Base-by-base conservation (phyloP, 495 filamentous ascomycete genomes). In the Delitschia confertaspora region DNA sequence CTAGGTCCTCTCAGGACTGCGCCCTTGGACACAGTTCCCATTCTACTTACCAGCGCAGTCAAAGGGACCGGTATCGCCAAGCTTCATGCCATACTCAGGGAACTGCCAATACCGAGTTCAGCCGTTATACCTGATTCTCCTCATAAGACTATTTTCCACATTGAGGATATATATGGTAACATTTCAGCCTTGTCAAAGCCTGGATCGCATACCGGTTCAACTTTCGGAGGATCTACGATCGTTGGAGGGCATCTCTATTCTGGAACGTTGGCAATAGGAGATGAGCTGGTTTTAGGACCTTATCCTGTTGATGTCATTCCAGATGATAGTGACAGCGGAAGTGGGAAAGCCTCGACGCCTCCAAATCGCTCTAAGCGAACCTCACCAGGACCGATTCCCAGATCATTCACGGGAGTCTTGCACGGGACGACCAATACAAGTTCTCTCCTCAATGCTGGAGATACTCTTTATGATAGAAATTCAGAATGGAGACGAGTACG, bases 21-120 rank as follows among this genome's bases (percentile, higher is more conserved):
- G 25, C 42, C 53, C 8, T 33, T 69, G 35, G 53, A 58, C 14
- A 63, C 61, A 9, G 83, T 96, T 6, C 91, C 93, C 1, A 89
- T 98, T 46, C 62, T 95, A 2, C 71, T 96, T 18, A 88, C 87
- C 14, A 95, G 87, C 51, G 82, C 88, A 7, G 79, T 93, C 3
- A 82, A 82, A 57, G 91, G 89, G 1, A 77, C 76, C 9, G 89
- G 89, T 1, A 80, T 96, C 41, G 75, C 78, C 14, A 70, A 81
- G 42, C 57, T 95, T 8, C 91, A 98, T 61, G 84, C 85, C 20
- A 68, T 96, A 5, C 71, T 98, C 17, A 73, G 77, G 37, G 73
- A 72, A 42, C 71, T 98, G 14, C 88, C 93, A 0, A 68, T 91
- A 20, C 84, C 85, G 1, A 55, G 65, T 3, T 54, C 63, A 5